These are phyloP conservation scores for Vaccinium vitisidaea DNA, from an alignment of 148 eudicot species.

Conservation along the genomic window DNA sequence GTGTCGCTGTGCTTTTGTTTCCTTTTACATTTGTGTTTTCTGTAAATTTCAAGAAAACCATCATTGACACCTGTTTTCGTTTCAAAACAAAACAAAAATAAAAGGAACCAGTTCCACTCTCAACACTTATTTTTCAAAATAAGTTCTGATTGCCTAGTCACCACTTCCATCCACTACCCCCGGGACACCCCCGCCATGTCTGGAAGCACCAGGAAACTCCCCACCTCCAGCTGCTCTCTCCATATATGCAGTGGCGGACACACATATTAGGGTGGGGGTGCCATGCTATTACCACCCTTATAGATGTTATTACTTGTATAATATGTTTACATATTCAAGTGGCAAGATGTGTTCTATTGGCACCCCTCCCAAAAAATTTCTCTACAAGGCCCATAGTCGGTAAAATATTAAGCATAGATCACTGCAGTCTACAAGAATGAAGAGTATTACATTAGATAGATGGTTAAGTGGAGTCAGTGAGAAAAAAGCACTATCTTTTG, in stretches of 20 bases:
- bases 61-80: neutral
- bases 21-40: neutral
- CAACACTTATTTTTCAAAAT: neutral
- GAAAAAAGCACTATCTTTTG: no score
- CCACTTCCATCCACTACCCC: neutral
- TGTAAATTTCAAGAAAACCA: neutral
- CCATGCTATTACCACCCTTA: no score
- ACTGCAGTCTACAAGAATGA: no score
- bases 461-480: no score
- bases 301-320: no score
- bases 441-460: no score
- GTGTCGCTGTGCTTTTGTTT: neutral
- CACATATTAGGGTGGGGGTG: no score
- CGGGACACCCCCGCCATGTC: neutral
- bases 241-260: neutral
- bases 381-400: no score
- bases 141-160: neutral
- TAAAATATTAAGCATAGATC: no score
- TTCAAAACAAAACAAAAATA: neutral
- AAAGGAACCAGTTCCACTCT: neutral
- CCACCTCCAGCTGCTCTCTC: neutral
- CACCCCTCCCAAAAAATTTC: no score
- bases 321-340: no score
- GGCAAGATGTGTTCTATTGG: no score
- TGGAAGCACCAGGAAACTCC: neutral